These are phyloP conservation scores for Colletotrichum chlorophyti DNA, from an alignment of 2,329 filamentous ascomycete species.

Conservation along the genomic window DNA sequence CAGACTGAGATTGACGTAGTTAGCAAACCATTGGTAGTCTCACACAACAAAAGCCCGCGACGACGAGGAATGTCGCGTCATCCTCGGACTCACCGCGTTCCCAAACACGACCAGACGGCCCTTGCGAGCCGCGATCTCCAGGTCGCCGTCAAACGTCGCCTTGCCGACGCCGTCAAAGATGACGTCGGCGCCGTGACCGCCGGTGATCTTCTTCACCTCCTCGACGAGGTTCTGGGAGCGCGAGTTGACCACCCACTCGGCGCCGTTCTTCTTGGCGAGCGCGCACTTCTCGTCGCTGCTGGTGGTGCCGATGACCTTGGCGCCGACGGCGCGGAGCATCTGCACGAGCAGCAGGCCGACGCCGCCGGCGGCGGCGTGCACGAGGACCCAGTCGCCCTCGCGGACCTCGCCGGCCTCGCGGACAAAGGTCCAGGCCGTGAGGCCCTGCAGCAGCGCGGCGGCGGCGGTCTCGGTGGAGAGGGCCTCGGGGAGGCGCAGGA, in stretches of 20 bases:
- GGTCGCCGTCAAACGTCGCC: constrained; percentile 79
- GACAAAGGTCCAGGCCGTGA: constrained; percentile 82
- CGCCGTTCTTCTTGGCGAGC: constrained; percentile 73
- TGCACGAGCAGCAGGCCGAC: constrained; percentile 79
- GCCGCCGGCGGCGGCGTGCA: constrained; percentile 87
- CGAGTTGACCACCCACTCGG: constrained; percentile 76
- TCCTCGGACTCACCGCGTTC: constrained; percentile 74
- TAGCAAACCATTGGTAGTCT: constrained; percentile 11
- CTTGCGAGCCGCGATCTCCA: constrained; percentile 78
- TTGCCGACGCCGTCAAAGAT: constrained; percentile 90
- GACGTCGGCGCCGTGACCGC: constrained; percentile 73
- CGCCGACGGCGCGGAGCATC: constrained; percentile 75
- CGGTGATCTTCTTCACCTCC: constrained; percentile 73
- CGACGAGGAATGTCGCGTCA: too few relatives aligned
- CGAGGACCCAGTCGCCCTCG: constrained; percentile 79
- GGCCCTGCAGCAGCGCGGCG: constrained; percentile 77
- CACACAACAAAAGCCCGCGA: not conserved
- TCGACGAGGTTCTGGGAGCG: constrained; percentile 61
- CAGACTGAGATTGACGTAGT: constrained; percentile 53
- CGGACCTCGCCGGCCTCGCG: constrained; percentile 79
- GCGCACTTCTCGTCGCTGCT: constrained; percentile 75
- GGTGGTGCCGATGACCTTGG: constrained; percentile 81
- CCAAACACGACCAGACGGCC: constrained; percentile 81
- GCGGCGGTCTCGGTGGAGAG: constrained; percentile 69
- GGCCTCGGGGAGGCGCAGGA: constrained; percentile 68